Base-by-base conservation (phyloP, 148 eudicot species). In the Camellia lanceoleosa region DNA sequence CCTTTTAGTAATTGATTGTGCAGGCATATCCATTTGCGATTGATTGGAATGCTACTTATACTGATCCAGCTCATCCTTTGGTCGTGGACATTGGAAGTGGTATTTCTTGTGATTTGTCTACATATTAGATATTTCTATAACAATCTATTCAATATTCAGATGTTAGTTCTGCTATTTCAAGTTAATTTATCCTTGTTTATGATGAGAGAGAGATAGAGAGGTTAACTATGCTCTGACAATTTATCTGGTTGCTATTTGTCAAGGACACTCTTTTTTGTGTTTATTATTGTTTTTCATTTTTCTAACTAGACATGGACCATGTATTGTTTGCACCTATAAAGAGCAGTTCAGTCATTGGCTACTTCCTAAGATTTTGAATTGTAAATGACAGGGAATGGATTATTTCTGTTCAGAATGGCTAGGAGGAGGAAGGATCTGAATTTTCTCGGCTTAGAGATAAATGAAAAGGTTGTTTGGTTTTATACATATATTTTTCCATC, bases 391-490 rank as follows among this genome's bases (percentile, higher is more conserved):
- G 98, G 98, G 49, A 94, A 92, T 85, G 98, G 98, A 74, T 83
- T 90, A 74, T 94, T 94, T 87, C 84, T 94, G 64, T 84, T 81
- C 68, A 85, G 87, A 82, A 90, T 94, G 95, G 94, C 95, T 63
- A 81, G 70, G 81, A 80, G 67, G 81, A 89, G 80, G 81, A 87
- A 86, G 75, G 89, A 89, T 80, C 59, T 87, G 82, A 94, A 94
- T 73, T 91, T 89, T 87, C 89, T 94, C 69, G 98, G 97, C 46
- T 82, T 94, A 43, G 98, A 92, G 91, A 94, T 90, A 47, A 94
- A 94, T 87, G 83, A 85, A 75, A 92, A 94, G 94, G 98, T 92
- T 81, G 63, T 79, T 59, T 80, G 68, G 5, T 71, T 64, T 67
- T 52, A 19, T 55, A 49, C 47, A 51, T 41, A 52, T n/a, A 4